phyloP scores from a whole-genome alignment of 768 basidiomycete genomes.

The Candolleomyces aberdarensis region DNA sequence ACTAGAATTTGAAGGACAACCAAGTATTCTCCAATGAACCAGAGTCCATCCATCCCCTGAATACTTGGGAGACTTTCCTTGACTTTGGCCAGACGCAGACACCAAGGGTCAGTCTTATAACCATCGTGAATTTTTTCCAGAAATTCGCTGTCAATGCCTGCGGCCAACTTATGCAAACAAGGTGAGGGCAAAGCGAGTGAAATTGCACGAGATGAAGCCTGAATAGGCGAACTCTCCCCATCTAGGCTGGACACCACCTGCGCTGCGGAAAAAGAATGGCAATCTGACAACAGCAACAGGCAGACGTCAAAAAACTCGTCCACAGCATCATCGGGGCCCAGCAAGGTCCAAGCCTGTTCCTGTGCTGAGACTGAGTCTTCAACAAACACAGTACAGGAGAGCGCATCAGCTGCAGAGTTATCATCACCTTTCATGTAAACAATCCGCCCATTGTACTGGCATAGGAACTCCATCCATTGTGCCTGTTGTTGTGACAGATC shows the following conservation, averaged over 20 bases:
- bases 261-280: no score
- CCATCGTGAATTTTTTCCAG: no score
- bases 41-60: constrained; percentile 13
- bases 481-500: constrained; percentile 27
- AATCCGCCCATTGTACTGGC: constrained; percentile 33
- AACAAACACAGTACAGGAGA: constrained; percentile 22
- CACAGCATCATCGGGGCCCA: no score
- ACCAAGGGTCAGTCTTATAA: no score
- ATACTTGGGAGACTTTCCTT: not conserved
- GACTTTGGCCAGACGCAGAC: not conserved
- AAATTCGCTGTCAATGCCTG: no score
- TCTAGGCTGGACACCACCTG: no score
- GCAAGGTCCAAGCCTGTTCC: not conserved
- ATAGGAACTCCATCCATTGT: constrained; percentile 29
- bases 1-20: constrained; percentile 20
- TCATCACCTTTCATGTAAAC: constrained; percentile 30
- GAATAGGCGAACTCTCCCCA: no score
- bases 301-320: no score
- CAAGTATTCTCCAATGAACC: constrained; percentile 18
- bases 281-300: no score
- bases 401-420: constrained; percentile 33
- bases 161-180: no score
- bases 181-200: no score
- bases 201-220: no score
- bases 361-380: not conserved